Conservation (phyloP, 2,329 filamentous ascomycete genomes). For the Calonectria leucothoes region DNA sequence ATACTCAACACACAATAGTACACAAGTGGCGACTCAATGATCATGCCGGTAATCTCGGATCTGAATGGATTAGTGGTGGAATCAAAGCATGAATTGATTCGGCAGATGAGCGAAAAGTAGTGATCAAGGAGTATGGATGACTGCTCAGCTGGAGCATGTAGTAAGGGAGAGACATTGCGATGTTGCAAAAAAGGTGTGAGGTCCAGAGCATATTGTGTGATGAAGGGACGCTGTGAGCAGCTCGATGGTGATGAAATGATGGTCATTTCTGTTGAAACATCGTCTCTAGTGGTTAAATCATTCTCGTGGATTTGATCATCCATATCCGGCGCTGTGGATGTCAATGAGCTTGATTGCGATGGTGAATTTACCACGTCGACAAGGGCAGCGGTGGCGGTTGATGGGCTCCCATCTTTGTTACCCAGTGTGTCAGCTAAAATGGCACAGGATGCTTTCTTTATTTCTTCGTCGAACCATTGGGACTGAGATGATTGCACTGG, state of each 20-base stretch:
- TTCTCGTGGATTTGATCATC: not conserved
- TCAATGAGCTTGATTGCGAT: not conserved
- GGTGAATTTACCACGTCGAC: not conserved
- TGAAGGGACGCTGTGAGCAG: not conserved
- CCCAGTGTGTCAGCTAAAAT: not conserved
- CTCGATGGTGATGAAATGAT: not conserved
- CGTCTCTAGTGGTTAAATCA: not conserved
- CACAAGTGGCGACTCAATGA: constrained; percentile 14
- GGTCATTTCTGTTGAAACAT: not conserved
- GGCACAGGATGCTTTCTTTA: not conserved
- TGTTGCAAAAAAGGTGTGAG: not conserved
- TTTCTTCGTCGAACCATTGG: not conserved
- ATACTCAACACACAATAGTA: constrained; percentile 29
- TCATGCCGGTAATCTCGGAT: constrained; percentile 23
- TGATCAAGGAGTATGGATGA: constrained; percentile 19
- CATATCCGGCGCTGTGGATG: not conserved
- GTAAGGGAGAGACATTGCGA: not conserved
- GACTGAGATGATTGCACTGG: not conserved
- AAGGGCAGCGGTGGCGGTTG: not conserved
- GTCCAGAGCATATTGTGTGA: not conserved
- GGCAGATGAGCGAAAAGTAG: constrained; percentile 27
- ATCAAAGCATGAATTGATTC: constrained; percentile 26
- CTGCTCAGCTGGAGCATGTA: not conserved
- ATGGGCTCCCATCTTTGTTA: not conserved
- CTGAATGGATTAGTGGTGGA: constrained; percentile 28